Conservation (phyloP, 2,329 filamentous ascomycete species). For the Aspergillus sclerotialis region DNA sequence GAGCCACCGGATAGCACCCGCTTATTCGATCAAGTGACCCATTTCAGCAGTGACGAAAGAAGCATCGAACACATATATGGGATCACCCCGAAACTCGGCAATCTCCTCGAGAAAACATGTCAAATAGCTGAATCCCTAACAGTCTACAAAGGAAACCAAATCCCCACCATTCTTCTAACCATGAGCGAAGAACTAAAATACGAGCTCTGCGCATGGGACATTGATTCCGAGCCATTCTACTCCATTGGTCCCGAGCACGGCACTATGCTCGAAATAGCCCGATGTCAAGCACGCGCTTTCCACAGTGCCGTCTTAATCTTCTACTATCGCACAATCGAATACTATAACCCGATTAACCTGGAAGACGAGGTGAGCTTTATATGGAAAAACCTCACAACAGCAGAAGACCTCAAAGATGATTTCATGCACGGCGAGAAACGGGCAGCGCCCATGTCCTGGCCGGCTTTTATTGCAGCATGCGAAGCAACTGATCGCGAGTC, state of each 20-base stretch:
- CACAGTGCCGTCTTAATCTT: conserved; percentile 10
- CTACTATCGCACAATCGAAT: conserved; percentile 10
- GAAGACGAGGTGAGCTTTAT: conserved; percentile 4
- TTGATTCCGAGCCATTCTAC: conserved; percentile 4
- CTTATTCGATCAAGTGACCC: conserved; percentile 2
- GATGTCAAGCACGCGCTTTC: conserved; percentile 11
- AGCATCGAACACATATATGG: conserved; percentile 14
- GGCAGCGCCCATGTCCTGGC: conserved; percentile 16
- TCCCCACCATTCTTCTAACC: not conserved
- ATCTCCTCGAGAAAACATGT: conserved; percentile 11
- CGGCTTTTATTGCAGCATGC: conserved; percentile 16
- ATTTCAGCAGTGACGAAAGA: conserved; percentile 4
- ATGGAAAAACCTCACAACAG: conserved; percentile 8
- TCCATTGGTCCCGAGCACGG: not conserved
- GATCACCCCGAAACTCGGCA: conserved; percentile 12
- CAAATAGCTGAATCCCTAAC: conserved; percentile 6
- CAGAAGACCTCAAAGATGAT: conserved; percentile 11
- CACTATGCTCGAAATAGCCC: conserved; percentile 7
- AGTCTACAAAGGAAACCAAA: conserved; percentile 1
- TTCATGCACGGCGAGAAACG: conserved; percentile 7
- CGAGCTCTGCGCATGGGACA: conserved; percentile 2
- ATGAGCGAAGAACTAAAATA: not conserved
- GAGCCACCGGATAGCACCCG: not conserved
- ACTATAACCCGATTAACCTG: conserved; percentile 2
- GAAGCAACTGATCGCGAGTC: conserved; percentile 9